Evolutionary conservation across 148 eudicot species (phyloP), one percentile per base, ranked within the genome.

Genomic region (Oxyria digyna): DNA sequence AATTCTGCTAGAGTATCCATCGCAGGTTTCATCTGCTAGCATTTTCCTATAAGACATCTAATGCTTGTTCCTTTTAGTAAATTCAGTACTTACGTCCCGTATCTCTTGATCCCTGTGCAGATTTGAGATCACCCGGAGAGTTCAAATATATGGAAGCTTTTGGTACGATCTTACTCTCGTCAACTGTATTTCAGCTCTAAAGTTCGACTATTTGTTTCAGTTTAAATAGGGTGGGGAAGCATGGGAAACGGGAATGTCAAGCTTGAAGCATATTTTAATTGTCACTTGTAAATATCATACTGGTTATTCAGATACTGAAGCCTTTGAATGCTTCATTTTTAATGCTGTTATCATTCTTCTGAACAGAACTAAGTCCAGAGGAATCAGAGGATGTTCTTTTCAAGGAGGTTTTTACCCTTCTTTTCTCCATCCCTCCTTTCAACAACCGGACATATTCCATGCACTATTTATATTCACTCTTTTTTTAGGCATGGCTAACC

Each of bases 321-420:
- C n/a, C 6, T 35, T 35, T 35, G 6, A 2, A 35, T 6, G 38
- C 3, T 35, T 35, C 38, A 35, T 35, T 35, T 24, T 41, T 64
- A 7, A 38, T 11, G 29, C 37, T 6, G 41, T 68, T 63, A 23
- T 20, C 21, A 6, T 64, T 12, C 62, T 10, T 41, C 45, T 66
- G 9, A 11, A 20, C 96, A 93, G 98, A 93, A 52, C 69, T 93
- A 71, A 86, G 85, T 74, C 82, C 89, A 52, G 98, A 89, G 77
- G 98, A 93, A 43, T 87, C 98, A 9, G 98, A 89, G 73, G 96
- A 93, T 82, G 96, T 93, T 74, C 96, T 93, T 67, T 93, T 93
- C 76, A 93, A 89, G 74, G 96, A 93, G 98, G 98, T 93, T 26
- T 91, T 31, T 68, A 77, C 65, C 18, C 68, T 52, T 69, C 75